These are phyloP conservation scores for Irpex sp. DNA, from an alignment of 1,284 basidiomycete genomes.

Conservation along the genomic window DNA sequence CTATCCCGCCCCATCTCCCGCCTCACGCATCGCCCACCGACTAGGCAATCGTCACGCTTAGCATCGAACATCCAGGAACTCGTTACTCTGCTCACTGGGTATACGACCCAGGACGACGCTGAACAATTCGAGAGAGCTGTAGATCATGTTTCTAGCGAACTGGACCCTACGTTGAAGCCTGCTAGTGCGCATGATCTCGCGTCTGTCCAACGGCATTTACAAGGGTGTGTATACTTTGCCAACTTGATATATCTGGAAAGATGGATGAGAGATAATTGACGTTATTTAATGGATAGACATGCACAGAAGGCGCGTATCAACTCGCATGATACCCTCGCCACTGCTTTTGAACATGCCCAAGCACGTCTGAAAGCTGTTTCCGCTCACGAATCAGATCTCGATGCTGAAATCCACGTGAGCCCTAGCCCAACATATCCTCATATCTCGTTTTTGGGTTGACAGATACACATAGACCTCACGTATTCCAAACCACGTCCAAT, in stretches of 20 bases:
- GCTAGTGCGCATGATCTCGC: slow-evolving; percentile 52
- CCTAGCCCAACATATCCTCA: slow-evolving; percentile 3
- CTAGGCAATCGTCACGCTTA: slow-evolving; percentile 45
- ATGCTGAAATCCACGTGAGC: slow-evolving; percentile 58
- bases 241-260: slow-evolving; percentile 4
- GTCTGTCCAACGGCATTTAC: slow-evolving; percentile 50
- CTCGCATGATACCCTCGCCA: slow-evolving; percentile 52
- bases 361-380: slow-evolving; percentile 45
- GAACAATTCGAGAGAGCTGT: slow-evolving; percentile 46
- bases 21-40: slow-evolving; percentile 46
- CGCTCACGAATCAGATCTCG: slow-evolving; percentile 51
- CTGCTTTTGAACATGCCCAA: slow-evolving; percentile 53
- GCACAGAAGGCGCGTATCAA: slow-evolving; percentile 68
- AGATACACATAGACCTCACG: slow-evolving; percentile 40
- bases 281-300: slow-evolving; percentile 34
- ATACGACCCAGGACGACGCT: slow-evolving; percentile 33
- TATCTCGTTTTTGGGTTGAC: not conserved
- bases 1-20: slow-evolving; percentile 37
- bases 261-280: too few species aligned
- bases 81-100: slow-evolving; percentile 47
- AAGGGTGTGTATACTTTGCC: slow-evolving; percentile 38
- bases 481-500: slow-evolving; percentile 66
- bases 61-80: slow-evolving; percentile 51
- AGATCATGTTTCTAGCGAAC: slow-evolving; percentile 48
- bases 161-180: slow-evolving; percentile 50